Base-by-base conservation (phyloP, 1,284 basidiomycete species). In the Athelia psychrophila region DNA sequence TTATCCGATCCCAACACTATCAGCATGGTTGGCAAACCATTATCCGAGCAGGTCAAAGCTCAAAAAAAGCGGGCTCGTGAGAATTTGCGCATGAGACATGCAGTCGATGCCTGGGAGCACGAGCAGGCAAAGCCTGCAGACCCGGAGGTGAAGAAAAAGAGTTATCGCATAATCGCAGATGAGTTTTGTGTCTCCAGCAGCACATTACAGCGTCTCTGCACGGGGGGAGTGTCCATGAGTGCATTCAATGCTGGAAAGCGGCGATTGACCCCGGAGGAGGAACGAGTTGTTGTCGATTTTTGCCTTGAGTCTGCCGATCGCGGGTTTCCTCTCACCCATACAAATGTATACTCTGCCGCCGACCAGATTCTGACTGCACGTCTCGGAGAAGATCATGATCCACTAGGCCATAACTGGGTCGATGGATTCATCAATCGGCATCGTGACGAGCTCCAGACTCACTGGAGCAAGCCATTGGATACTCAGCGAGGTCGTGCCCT, bases 381-480 rank as follows among this genome's bases (percentile, higher is more conserved):
- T 9, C 38, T 42, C n/a, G 38, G 38, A 18, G 38, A 42, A 9
- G n/a, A 42, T 18, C 38, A 42, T n/a, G n/a, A n/a, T 18, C 38
- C 38, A 22, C 38, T 42, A 8, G 38, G 38, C 38, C 38, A 42
- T 22, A 42, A 42, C 38, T 42, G 38, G 6, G 38, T 42, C 20
- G 20, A 42, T 22, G 20, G 20, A 9, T 42, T 42, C n/a, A n/a
- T 42, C 16, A 42, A n/a, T 9, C 20, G 52, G 16, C 51, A 62
- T 40, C 20, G 44, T 25, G 44, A 62, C 16, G 19, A 50, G 35
- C 23, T 63, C 15, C 53, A 58, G 47, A 62, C 62, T 23, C 64
- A 62, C 47, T 68, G 64, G 66, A 52, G 54, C 19, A 62, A 58
- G 36, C 54, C 58, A 18, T 56, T 71, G 3, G 68, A 64, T 27